Percentiles rank a stretch among this genome's conserved stretches.
Conservation (phyloP, 2,329 filamentous ascomycete genomes). For the Alternaria burnsii region DNA sequence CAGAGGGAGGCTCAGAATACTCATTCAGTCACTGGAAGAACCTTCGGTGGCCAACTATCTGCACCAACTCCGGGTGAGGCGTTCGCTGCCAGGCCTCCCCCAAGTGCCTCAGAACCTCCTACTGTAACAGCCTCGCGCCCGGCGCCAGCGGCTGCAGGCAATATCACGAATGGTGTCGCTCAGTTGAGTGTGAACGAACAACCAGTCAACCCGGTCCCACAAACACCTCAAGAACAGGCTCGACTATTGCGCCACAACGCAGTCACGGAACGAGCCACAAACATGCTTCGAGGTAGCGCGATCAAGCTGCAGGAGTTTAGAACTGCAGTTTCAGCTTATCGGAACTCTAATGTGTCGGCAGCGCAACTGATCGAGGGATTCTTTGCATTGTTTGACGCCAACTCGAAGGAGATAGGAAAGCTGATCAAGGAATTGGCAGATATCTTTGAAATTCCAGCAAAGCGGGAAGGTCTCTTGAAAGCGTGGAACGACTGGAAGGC, state of each 20-base stretch:
- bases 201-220: constrained; percentile 35
- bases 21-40: constrained; percentile 79
- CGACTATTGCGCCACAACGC: constrained; percentile 80
- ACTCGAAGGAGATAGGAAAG: constrained; percentile 82
- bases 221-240: constrained; percentile 79
- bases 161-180: constrained; percentile 29
- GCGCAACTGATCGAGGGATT: constrained; percentile 84
- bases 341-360: constrained; percentile 72
- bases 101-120: constrained; percentile 46
- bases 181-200: constrained; percentile 46
- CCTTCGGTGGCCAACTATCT: constrained; percentile 87
- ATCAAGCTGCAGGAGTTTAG: constrained; percentile 82
- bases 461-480: constrained; percentile 76
- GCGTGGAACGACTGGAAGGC: constrained; percentile 96
- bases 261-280: constrained; percentile 84
- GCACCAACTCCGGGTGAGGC: constrained; percentile 54
- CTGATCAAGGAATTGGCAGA: constrained; percentile 91
- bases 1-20: constrained; percentile 91
- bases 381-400: constrained; percentile 85
- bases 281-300: constrained; percentile 79
- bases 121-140: constrained; percentile 53
- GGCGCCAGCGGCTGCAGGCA: constrained; percentile 22
- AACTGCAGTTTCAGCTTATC: constrained; percentile 79
- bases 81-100: constrained; percentile 58
- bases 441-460: constrained; percentile 83